Evolutionary conservation across 108 stramenopile species (phyloP).

Genomic region (Aureococcus anophagefferens): DNA sequence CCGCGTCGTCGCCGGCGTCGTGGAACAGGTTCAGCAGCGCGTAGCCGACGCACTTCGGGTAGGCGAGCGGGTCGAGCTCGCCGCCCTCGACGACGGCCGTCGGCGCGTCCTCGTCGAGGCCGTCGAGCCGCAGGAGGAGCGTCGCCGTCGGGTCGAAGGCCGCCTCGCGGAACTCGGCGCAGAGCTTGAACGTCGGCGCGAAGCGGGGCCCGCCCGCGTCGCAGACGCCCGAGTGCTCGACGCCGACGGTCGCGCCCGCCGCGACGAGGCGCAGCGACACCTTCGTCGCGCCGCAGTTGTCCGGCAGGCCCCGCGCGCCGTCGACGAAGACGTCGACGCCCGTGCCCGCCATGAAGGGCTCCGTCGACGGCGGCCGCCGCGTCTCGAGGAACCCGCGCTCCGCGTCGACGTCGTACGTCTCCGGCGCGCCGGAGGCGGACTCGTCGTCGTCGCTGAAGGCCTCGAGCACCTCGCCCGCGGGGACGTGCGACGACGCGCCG

Average conservation of each 20-base stretch:
- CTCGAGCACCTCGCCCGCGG: no score
- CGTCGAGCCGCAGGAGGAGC: constrained; percentile 10
- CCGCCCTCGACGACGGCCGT: background rate
- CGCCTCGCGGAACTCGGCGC: constrained; percentile 6
- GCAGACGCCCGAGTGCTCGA: background rate
- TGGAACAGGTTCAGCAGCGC: constrained; percentile 10
- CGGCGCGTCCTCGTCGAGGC: background rate
- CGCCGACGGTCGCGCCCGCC: background rate
- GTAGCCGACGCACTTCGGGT: constrained; percentile 7
- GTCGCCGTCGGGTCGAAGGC: constrained; percentile 13
- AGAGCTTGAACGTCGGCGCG: constrained; percentile 5
- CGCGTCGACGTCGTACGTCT: background rate
- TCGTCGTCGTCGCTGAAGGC: background rate
- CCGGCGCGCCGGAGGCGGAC: background rate
- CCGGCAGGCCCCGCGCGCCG: constrained; percentile 7
- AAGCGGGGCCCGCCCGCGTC: constrained; percentile 1
- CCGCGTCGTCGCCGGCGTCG: background rate
- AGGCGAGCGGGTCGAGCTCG: no score
- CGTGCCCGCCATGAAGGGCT: background rate
- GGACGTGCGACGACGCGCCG: no score
- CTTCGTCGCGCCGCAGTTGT: background rate
- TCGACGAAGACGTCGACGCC: constrained; percentile 18
- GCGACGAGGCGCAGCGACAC: background rate
- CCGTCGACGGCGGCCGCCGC: background rate
- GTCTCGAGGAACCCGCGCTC: background rate